These are phyloP conservation scores for Metschnikowia similis DNA, from an alignment of 805 yeast genomes.

Conservation along the genomic window DNA sequence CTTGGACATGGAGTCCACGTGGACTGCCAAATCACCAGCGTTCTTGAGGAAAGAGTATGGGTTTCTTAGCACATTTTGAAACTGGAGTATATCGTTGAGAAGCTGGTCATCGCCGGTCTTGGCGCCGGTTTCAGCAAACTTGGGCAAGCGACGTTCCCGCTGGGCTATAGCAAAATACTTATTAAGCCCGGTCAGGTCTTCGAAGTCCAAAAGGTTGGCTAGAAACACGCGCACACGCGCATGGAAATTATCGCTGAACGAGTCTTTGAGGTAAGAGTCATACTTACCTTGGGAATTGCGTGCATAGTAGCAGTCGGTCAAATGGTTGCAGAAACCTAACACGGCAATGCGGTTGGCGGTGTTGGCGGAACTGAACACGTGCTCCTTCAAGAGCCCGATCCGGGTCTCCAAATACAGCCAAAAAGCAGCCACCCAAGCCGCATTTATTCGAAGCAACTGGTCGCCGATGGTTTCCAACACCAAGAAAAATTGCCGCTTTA, in stretches of 20 bases:
- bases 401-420: conserved; percentile 39
- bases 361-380: conserved; percentile 24
- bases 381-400: conserved; percentile 16
- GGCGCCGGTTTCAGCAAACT: conserved; percentile 13
- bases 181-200: conserved; percentile 44
- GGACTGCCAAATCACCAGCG: conserved; percentile 17
- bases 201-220: conserved; percentile 31
- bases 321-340: conserved; percentile 35
- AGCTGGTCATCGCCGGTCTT: conserved; percentile 23
- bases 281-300: conserved; percentile 18
- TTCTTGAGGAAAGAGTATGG: conserved; percentile 30
- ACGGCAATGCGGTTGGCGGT: conserved; percentile 36
- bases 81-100: conserved; percentile 29
- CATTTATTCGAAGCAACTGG: background rate
- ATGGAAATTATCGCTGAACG: conserved; percentile 36
- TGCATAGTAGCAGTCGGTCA: conserved; percentile 30
- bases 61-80: conserved; percentile 30
- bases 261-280: conserved; percentile 34
- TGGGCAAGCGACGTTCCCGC: conserved; percentile 22
- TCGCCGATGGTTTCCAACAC: background rate
- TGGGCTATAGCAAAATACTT: conserved; percentile 33
- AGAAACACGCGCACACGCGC: conserved; percentile 33
- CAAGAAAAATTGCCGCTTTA: background rate
- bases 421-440: conserved; percentile 19
- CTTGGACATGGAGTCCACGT: conserved; percentile 23